Evolutionary conservation across 371 early-diverging fungal genomes (phyloP).

Genomic region (Circinella umbellata): DNA sequence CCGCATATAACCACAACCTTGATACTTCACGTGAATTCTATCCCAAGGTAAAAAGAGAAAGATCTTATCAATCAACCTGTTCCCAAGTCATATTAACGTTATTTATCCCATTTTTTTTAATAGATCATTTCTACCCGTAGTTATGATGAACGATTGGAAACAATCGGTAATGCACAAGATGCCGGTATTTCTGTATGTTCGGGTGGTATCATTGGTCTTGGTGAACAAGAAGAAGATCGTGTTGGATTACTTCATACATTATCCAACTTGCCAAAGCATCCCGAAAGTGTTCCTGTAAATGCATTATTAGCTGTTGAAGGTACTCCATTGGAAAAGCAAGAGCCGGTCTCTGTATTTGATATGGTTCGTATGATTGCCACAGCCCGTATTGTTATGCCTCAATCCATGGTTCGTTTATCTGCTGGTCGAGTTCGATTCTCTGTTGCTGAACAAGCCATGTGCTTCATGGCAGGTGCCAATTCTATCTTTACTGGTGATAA

Average conservation of each 20-base stretch:
- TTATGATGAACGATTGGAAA: constrained; percentile 83
- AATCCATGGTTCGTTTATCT: constrained; percentile 85
- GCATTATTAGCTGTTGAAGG: constrained; percentile 85
- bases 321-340: constrained; percentile 81
- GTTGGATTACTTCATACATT: constrained; percentile 82
- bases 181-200: constrained; percentile 90
- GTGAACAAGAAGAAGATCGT: constrained; percentile 78
- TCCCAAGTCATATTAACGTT: neutral
- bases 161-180: constrained; percentile 77
- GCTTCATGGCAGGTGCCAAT: constrained; percentile 90
- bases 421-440: constrained; percentile 85
- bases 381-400: constrained; percentile 86
- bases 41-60: constrained; percentile 58
- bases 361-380: constrained; percentile 90
- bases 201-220: constrained; percentile 89
- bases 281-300: constrained; percentile 88
- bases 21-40: constrained; percentile 88
- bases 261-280: constrained; percentile 76
- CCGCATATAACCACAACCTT: constrained; percentile 92
- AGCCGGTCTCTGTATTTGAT: constrained; percentile 87
- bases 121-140: constrained; percentile 83
- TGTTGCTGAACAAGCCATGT: constrained; percentile 75
- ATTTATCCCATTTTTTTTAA: too few relatives aligned
- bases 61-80: neutral
- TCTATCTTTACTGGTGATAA: constrained; percentile 89